Base-by-base conservation (phyloP, 495 filamentous ascomycete species). In the Podospora tetraspora region DNA sequence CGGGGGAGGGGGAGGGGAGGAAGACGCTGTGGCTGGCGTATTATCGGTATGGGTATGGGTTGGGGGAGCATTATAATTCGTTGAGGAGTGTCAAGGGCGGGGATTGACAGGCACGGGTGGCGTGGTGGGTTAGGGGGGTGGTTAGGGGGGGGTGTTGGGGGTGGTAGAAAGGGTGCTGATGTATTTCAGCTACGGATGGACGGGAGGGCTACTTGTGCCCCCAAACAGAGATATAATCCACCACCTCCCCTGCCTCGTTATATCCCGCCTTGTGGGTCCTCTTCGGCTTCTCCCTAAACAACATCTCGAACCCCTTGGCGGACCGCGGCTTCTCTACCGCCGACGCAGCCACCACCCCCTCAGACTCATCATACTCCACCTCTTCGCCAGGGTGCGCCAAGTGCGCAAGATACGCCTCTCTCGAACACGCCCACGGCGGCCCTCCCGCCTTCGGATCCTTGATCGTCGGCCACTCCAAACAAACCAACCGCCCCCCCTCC, bases 41-140 rank as follows among this genome's bases (percentile, higher is more conserved):
- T 79, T 98, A 98, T 79, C 83, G 90, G 69, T 93, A 97, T 80
- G 88, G 89, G 63, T 97, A 92, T 81, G 93, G 93, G 2, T 81
- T 98, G 21, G 95, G 95, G 13, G 94, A 97, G 83, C 95, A 99
- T 80, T 99, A 97, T 80, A 99, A 98, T 75, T 96, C 94, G 24
- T 80, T 99, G 69, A 75, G 72, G 62, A 71, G 63, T 5, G 43
- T 52, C 0, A n/a, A 52, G 43, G 43, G 19, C 63, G 37, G 24
- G 59, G 23, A 25, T 32, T 61, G 63, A 63, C 62, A 57, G 27
- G 37, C 60, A 64, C 25, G 60, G 57, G 30, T 21, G 37, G 24
- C 25, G 32, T n/a, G 25, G 56, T 61, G 23, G 61, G 29, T 24
- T 0, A 22, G 7, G 3, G 56, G 57, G 16, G 25, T 11, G 22